These are phyloP conservation scores for Murraya koenigii DNA, from an alignment of 345 rosid genomes.

Conservation along the genomic window DNA sequence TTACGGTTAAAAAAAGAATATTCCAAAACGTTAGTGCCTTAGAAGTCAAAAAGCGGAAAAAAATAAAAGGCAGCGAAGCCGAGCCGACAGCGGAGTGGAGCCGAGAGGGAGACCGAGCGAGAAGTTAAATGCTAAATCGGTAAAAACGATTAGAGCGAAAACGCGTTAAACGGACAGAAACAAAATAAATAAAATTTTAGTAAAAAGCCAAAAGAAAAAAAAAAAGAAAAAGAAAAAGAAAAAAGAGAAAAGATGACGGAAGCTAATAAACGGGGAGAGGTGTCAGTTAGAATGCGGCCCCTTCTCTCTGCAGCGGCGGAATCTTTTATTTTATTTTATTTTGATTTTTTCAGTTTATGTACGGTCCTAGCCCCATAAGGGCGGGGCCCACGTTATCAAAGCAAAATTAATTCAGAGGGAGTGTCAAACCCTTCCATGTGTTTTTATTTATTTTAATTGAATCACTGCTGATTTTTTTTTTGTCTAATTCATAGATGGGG, in stretches of 20 bases:
- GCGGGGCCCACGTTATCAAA: constrained; percentile 17
- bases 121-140: not conserved
- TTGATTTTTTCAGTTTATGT: not conserved
- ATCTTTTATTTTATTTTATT: constrained; percentile 36
- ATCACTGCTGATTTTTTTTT: too few species aligned
- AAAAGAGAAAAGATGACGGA: not conserved
- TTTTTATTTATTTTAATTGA: too few species aligned
- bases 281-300: constrained; percentile 22
- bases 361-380: not conserved
- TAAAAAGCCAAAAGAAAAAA: too few species aligned
- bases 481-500: too few species aligned
- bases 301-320: constrained; percentile 16
- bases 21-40: not conserved
- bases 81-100: constrained; percentile 21
- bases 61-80: not conserved
- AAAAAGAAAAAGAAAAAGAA: too few species aligned
- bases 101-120: not conserved
- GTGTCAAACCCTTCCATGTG: too few species aligned
- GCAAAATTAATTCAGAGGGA: not conserved
- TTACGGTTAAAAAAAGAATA: not conserved
- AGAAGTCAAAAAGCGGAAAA: not conserved
- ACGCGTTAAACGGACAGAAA: not conserved
- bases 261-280: not conserved
- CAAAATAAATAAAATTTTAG: not conserved
- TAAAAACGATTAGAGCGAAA: not conserved